Base-by-base conservation (phyloP, 2,329 filamentous ascomycete species). In the Diaporthe batatas region DNA sequence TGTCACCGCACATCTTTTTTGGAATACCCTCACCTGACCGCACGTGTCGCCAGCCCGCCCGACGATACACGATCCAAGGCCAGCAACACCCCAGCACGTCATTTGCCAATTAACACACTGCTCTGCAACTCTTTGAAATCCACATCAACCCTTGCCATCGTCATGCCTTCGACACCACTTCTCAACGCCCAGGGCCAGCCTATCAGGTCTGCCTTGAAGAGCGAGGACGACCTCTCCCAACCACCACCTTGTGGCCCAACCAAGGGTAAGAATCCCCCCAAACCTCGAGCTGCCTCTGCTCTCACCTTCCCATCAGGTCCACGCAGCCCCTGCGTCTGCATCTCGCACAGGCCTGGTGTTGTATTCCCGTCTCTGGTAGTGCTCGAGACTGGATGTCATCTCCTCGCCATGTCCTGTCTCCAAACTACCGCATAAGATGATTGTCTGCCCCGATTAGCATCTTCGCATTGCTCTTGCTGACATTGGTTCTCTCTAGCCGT, bases 401-500 rank as follows among this genome's bases (percentile, higher is more conserved):
- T n/a, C 25, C 23, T 55, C 51, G 34, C 12, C n/a, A 34, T 39
- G 47, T 29, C 32, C 21, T 32, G 59, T 51, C 62, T 65, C 32
- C 32, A 51, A 25, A 49, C 21, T 7, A 18, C 29, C 18, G 16
- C 12, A 21, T 65, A 12, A 11, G 32, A 23, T 14, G 18, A 12
- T 16, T 44, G 34, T 51, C 25, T 32, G 32, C 21, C 8, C 32
- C 6, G 8, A 7, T 47, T 5, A 16, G n/a, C 32, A 16, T 21
- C 44, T 53, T 44, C 4, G 4, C 8, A 32, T 67, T 21, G 59
- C 72, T 70, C 47, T 77, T 79, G 44, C 72, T 73, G 47, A 73
- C 51, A 21, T 23, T 51, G 80, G 75, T 71, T 49, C 36, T 62
- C 58, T 44, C 55, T 72, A 87, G 88, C 88, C 72, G 89, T 91